phyloP scores from a whole-genome alignment of 1,284 basidiomycete genomes.

The Papiliotrema laurentii region DNA sequence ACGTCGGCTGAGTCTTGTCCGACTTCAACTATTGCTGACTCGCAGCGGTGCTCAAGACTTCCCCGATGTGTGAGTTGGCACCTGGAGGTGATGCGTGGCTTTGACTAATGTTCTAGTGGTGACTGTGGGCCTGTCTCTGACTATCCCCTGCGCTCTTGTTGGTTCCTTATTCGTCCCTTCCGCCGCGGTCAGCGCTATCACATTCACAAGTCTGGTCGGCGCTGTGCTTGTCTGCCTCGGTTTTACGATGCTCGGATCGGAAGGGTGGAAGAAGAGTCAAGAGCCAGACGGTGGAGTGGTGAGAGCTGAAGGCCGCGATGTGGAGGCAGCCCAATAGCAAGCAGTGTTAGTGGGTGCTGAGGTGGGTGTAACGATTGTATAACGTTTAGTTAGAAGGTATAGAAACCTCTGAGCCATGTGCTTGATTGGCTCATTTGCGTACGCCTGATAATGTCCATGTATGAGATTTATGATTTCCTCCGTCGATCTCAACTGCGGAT shows the following conservation, averaged over 20 bases:
- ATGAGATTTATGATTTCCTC: too few relatives aligned
- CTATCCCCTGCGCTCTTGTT: conserved; percentile 59
- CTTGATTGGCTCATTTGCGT: too few relatives aligned
- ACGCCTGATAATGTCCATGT: too few relatives aligned
- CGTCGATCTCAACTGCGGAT: too few relatives aligned
- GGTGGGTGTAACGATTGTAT: too few relatives aligned
- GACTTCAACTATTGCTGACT: conserved; percentile 7
- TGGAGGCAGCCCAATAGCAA: too few relatives aligned
- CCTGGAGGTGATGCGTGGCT: too few relatives aligned
- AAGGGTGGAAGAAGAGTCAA: conserved; percentile 38
- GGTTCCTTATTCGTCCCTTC: conserved; percentile 40
- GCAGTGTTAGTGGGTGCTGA: too few relatives aligned
- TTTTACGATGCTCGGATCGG: conserved; percentile 46
- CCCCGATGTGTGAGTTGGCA: conserved; percentile 57
- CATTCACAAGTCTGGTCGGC: conserved; percentile 58
- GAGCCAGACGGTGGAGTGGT: conserved; percentile 2
- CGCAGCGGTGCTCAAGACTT: conserved; percentile 91
- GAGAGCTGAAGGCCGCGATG: not conserved
- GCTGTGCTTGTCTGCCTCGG: conserved; percentile 57
- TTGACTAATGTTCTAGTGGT: conserved; percentile 58
- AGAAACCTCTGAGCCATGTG: too few relatives aligned
- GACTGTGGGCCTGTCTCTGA: conserved; percentile 90
- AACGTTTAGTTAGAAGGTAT: too few relatives aligned
- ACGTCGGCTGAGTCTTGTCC: too few relatives aligned
- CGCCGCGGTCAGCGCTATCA: conserved; percentile 44